Percentiles rank a stretch among this genome's conserved stretches.
phyloP scores from a whole-genome alignment of 306 rosid genomes.

The Lotus japonicus region DNA sequence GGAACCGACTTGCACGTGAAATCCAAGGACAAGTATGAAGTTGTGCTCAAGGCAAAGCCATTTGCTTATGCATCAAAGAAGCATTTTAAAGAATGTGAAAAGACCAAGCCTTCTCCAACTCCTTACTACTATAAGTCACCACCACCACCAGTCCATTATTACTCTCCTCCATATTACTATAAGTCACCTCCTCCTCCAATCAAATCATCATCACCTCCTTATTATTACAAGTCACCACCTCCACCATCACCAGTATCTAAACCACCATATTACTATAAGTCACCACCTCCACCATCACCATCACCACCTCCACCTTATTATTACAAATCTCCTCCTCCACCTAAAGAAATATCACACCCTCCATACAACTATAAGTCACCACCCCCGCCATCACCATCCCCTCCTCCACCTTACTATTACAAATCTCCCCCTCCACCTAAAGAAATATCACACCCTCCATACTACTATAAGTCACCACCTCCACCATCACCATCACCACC shows the following conservation, averaged over 20 bases:
- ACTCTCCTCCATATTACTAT: constrained; percentile 25
- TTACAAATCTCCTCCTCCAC: constrained; percentile 31
- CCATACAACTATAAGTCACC: background rate
- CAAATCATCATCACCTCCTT: constrained; percentile 23
- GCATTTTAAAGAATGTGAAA: constrained; percentile 54
- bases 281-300: constrained; percentile 25
- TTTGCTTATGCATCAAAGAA: constrained; percentile 88
- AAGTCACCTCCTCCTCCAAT: constrained; percentile 38
- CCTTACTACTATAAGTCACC: constrained; percentile 55
- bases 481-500: background rate
- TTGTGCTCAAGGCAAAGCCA: constrained; percentile 73
- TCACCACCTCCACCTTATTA: background rate
- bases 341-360: background rate
- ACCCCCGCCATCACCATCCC: constrained; percentile 44
- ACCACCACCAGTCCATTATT: constrained; percentile 23
- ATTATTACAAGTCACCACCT: constrained; percentile 41
- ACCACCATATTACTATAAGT: constrained; percentile 7
- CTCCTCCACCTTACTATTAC: background rate
- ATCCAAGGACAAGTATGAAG: constrained; percentile 56
- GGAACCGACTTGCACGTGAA: constrained; percentile 60
- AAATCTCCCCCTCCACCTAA: background rate
- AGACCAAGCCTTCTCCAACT: constrained; percentile 56
- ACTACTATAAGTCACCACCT: constrained; percentile 21
- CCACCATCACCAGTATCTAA: constrained; percentile 31
- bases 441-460: background rate